phyloP scores from a whole-genome alignment of 2,329 filamentous ascomycete genomes.

The Aspergillus tanneri region DNA sequence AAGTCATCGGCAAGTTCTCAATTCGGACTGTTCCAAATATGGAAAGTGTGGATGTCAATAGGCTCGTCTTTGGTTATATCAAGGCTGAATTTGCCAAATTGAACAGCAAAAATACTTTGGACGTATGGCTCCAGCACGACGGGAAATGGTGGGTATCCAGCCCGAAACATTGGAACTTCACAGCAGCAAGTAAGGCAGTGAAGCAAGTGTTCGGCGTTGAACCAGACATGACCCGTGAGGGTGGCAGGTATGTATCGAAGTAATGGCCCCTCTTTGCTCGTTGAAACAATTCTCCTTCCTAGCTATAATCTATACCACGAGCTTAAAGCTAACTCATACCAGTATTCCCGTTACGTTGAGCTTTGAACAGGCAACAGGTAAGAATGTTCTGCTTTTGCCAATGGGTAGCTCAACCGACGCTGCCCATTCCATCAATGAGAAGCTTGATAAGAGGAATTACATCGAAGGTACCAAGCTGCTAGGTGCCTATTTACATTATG shows the following conservation, averaged over 20 bases:
- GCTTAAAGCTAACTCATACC: constrained; percentile 23
- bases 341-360: constrained; percentile 96
- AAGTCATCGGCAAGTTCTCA: constrained; percentile 97
- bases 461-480: constrained; percentile 96
- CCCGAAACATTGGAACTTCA: constrained; percentile 99
- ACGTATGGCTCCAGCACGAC: constrained; percentile 77
- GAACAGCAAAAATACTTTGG: constrained; percentile 86
- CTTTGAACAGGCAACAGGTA: constrained; percentile 95
- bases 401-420: constrained; percentile 98
- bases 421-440: constrained; percentile 97
- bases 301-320: neutral
- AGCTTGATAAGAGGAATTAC: constrained; percentile 94
- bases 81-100: constrained; percentile 82
- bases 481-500: constrained; percentile 93
- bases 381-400: constrained; percentile 91
- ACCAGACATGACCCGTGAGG: constrained; percentile 94
- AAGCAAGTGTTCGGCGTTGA: constrained; percentile 90
- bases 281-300: too few relatives aligned
- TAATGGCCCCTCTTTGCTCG: constrained; percentile 3
- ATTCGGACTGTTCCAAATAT: constrained; percentile 97
- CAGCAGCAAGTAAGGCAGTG: constrained; percentile 90
- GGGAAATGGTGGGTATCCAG: constrained; percentile 99
- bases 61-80: constrained; percentile 78
- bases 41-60: constrained; percentile 87
- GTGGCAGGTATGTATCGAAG: constrained; percentile 66